Evolutionary conservation across 1,139 yeast genomes (phyloP).

Genomic region (Candida sanyaensis): DNA sequence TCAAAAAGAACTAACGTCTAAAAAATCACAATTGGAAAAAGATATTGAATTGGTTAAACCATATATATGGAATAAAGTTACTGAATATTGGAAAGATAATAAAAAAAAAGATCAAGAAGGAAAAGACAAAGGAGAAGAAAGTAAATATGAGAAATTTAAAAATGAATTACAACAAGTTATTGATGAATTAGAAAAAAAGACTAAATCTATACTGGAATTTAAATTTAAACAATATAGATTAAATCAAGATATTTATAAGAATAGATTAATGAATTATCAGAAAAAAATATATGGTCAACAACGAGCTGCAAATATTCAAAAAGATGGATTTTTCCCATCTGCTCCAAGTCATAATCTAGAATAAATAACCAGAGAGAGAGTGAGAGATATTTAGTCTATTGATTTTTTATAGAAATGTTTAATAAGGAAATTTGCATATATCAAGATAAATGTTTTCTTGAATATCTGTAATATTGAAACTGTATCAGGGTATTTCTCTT

Average conservation of each 20-base stretch:
- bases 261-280: slow-evolving; percentile 40
- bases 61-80: slow-evolving; percentile 31
- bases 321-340: slow-evolving; percentile 56
- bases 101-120: slow-evolving; percentile 14
- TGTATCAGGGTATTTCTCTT: no score
- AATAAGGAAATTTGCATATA: no score
- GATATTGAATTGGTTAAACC: slow-evolving; percentile 34
- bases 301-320: slow-evolving; percentile 40
- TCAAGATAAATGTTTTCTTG: no score
- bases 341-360: slow-evolving; percentile 40
- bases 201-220: slow-evolving; percentile 24
- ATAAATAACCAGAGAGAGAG: neutral
- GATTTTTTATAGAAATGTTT: neutral
- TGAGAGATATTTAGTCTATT: no score
- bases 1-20: slow-evolving; percentile 38
- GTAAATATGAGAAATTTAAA: slow-evolving; percentile 17
- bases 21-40: slow-evolving; percentile 34
- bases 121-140: slow-evolving; percentile 3
- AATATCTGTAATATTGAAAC: no score
- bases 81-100: slow-evolving; percentile 19
- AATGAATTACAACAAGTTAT: slow-evolving; percentile 26
- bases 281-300: slow-evolving; percentile 32
- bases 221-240: slow-evolving; percentile 51
- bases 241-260: slow-evolving; percentile 53
- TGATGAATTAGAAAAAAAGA: slow-evolving; percentile 21